Conservation (phyloP, 2,329 filamentous ascomycete species). For the Cercospora sp. region DNA sequence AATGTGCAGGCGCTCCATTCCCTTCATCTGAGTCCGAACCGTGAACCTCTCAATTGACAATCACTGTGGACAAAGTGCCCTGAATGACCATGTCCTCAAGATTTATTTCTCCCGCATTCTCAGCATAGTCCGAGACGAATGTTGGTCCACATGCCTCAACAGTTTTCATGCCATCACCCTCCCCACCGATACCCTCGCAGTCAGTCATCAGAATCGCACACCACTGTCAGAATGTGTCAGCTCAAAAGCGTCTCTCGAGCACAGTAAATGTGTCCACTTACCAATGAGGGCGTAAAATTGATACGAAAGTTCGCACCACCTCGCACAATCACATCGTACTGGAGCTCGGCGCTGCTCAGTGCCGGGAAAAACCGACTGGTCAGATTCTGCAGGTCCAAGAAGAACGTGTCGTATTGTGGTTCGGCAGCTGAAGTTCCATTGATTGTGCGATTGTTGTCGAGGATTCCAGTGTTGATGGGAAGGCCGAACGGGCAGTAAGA, state of each 20-base stretch:
- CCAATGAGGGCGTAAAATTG: not conserved
- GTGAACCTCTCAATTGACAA: not conserved
- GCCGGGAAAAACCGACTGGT: slow-evolving; percentile 18
- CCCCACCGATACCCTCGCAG: not conserved
- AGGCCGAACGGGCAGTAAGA: not conserved
- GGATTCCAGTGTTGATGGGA: slow-evolving; percentile 7
- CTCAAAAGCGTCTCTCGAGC: too few species aligned
- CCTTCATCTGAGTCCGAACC: not conserved
- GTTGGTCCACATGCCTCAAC: not conserved
- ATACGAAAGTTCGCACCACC: not conserved
- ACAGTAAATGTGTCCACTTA: not conserved
- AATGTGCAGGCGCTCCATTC: not conserved
- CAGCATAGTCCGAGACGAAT: not conserved
- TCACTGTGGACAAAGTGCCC: not conserved
- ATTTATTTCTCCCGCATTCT: not conserved
- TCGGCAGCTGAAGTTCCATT: slow-evolving; percentile 22
- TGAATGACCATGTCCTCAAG: not conserved
- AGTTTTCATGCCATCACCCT: not conserved
- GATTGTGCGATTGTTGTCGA: slow-evolving; percentile 21
- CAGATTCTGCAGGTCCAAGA: slow-evolving; percentile 13
- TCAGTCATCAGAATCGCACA: not conserved
- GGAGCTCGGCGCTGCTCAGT: slow-evolving; percentile 6
- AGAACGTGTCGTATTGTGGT: slow-evolving; percentile 20
- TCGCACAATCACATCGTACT: not conserved
- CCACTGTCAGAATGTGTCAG: not conserved